Evolutionary conservation across 2,329 filamentous ascomycete genomes (phyloP), one percentile per base, ranked within the genome.

Genomic region (Exserohilum rostratum): DNA sequence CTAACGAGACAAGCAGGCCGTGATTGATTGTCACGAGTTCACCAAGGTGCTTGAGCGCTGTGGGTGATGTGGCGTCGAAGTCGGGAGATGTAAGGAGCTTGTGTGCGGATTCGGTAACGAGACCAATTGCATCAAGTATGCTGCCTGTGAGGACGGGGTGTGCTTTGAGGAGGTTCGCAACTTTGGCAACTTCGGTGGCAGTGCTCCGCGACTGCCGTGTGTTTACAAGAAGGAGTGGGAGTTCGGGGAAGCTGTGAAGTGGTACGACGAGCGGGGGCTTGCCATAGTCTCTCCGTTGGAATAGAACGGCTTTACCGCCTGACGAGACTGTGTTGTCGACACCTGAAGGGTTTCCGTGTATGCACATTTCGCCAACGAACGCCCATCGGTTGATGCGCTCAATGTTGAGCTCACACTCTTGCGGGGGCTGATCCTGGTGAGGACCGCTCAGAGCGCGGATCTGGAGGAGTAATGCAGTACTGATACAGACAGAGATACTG

Each of bases 311-410:
- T 77, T 96, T 97, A 53, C 95, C 95, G 68, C 96, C 90, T 11
- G 93, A 90, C 11, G 93, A 85, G 25, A 99, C 93, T 2, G 95
- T 99, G 76, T 99, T 99, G 77, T 99, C 95, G 38, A 99, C 91
- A 0, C 95, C 95, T 0, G 91, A 96, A 0, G 95, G 95, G 70
- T 96, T 98, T 33, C 93, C 95, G 72, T 99, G 95, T 60, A 98
- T 97, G 77, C 92, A 95, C 86, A 98, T 90, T 75, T 99, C 95
- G 20, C 90, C 90, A 0, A 99, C 95, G 75, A 97, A 98, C 0
- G 95, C 93, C 95, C 96, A 99, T 58, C 90, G 85, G 76, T 99
- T 99, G 78, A 99, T 97, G 60, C 93, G 87, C 78, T 98, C 93
- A 27, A 98, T 84, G 73, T 99, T 93, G 38, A 92, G 77, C 55